These are phyloP conservation scores for Hypholoma fasciculare DNA, from an alignment of 768 basidiomycete genomes.

Conservation along the genomic window DNA sequence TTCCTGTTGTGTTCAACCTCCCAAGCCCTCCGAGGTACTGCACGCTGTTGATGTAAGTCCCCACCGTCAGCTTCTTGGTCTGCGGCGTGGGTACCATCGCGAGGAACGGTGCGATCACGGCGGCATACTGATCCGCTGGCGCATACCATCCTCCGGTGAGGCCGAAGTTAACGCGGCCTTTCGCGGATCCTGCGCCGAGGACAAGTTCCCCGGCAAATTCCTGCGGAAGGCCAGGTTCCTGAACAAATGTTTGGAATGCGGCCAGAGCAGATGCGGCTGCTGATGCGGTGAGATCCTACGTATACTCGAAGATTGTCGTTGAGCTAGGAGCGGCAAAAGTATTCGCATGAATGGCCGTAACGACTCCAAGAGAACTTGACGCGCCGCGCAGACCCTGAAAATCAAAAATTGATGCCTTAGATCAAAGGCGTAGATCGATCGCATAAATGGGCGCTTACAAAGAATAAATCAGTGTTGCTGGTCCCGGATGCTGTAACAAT, in stretches of 20 bases:
- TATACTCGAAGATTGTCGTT: constrained; percentile 34
- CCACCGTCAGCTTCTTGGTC: constrained; percentile 15
- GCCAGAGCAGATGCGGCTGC: constrained; percentile 31
- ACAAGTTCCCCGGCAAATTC: constrained; percentile 35
- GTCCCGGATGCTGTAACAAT: constrained; percentile 19
- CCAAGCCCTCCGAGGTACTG: constrained; percentile 26
- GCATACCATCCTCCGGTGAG: constrained; percentile 36
- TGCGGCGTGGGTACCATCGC: constrained; percentile 24
- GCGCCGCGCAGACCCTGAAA: constrained; percentile 39
- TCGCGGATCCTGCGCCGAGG: constrained; percentile 25
- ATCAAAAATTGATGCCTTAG: background rate
- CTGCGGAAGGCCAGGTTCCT: constrained; percentile 28
- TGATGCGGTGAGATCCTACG: constrained; percentile 33
- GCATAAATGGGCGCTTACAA: constrained; percentile 12
- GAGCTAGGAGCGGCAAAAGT: constrained; percentile 36
- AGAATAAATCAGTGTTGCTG: constrained; percentile 26
- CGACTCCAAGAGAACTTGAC: constrained; percentile 38
- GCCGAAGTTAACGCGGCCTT: constrained; percentile 28
- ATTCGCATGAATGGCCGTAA: constrained; percentile 33
- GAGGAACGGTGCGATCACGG: constrained; percentile 31
- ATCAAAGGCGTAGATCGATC: background rate
- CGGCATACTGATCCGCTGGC: constrained; percentile 19
- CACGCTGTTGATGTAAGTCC: constrained; percentile 34
- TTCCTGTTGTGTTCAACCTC: constrained; percentile 21
- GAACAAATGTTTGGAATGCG: constrained; percentile 35